A percentile compares a stretch with the other conserved stretches of the same genome.
Conservation (phyloP, 345 rosid genomes). For the Zanthoxylum bungeanum region DNA sequence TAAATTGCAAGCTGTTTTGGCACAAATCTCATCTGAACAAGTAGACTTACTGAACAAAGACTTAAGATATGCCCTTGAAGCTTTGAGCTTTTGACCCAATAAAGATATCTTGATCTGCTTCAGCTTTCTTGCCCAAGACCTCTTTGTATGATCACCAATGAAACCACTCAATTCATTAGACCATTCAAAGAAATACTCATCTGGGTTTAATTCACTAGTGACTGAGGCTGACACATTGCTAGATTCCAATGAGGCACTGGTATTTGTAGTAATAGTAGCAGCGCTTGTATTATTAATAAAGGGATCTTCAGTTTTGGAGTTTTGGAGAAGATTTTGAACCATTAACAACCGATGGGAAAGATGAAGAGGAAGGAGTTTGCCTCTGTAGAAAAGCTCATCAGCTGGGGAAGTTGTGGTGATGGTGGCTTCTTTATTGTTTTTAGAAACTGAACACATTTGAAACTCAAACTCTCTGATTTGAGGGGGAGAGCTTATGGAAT, state of each 20-base stretch:
- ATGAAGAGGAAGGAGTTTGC: constrained; percentile 94
- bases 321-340: constrained; percentile 68
- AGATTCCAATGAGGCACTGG: constrained; percentile 29
- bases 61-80: constrained; percentile 60
- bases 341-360: constrained; percentile 77
- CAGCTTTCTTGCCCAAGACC: constrained; percentile 45
- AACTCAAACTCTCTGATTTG: constrained; percentile 84
- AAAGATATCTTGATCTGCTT: constrained; percentile 56
- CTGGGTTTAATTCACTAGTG: constrained; percentile 51
- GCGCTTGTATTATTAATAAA: constrained; percentile 3
- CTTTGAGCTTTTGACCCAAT: constrained; percentile 53
- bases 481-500: constrained; percentile 52
- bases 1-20: constrained; percentile 36
- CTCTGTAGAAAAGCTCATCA: constrained; percentile 92
- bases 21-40: constrained; percentile 44
- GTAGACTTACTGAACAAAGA: constrained; percentile 60
- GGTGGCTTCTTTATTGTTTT: constrained; percentile 28
- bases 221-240: constrained; percentile 48
- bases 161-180: constrained; percentile 48
- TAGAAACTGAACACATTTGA: constrained; percentile 54
- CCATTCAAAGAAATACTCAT: constrained; percentile 60
- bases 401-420: constrained; percentile 57
- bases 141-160: constrained; percentile 30
- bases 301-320: constrained; percentile 20
- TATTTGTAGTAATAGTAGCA: constrained; percentile 10